phyloP scores from a whole-genome alignment of 225 moss, liverwort and hornwort species.

The Neckera pumila region DNA sequence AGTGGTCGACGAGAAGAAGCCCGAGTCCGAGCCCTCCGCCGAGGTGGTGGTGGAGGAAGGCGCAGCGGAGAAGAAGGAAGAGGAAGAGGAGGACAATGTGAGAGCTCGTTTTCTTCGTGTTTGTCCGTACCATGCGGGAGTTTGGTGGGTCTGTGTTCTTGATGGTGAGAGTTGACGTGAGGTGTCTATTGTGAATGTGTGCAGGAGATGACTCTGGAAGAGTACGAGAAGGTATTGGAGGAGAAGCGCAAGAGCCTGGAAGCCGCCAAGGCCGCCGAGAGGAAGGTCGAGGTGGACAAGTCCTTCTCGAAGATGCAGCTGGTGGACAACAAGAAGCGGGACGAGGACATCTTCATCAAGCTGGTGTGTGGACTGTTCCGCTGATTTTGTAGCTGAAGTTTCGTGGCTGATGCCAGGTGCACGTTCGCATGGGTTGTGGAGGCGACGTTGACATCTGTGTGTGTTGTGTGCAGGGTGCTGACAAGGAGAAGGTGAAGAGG shows the following conservation, averaged over 20 bases:
- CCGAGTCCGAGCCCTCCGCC: conserved; percentile 7
- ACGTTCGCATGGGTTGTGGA: background rate
- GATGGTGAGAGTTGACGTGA: background rate
- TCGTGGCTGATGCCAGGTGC: background rate
- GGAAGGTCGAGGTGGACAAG: conserved; percentile 80
- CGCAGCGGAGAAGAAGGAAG: conserved; percentile 14
- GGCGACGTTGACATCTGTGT: background rate
- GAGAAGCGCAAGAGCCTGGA: conserved; percentile 70
- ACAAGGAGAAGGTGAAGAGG: conserved; percentile 79
- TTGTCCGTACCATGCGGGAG: background rate
- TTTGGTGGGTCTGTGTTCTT: background rate
- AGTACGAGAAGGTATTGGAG: conserved; percentile 86
- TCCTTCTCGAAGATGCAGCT: conserved; percentile 81
- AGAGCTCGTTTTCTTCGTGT: background rate
- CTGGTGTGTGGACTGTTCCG: conserved; percentile 18
- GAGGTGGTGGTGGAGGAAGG: conserved; percentile 18
- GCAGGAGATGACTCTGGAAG: conserved; percentile 70
- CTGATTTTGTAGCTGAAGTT: background rate
- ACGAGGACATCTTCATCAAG: conserved; percentile 81
- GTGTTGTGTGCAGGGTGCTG: conserved; percentile 40
- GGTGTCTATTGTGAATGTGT: background rate
- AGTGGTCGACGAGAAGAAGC: conserved; percentile 15
- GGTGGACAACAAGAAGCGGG: conserved; percentile 71
- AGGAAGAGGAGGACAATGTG: conserved; percentile 64
- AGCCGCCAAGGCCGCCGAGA: conserved; percentile 53